Base-by-base conservation (phyloP, 2,329 filamentous ascomycete genomes). In the Beauveria brongniartii region DNA sequence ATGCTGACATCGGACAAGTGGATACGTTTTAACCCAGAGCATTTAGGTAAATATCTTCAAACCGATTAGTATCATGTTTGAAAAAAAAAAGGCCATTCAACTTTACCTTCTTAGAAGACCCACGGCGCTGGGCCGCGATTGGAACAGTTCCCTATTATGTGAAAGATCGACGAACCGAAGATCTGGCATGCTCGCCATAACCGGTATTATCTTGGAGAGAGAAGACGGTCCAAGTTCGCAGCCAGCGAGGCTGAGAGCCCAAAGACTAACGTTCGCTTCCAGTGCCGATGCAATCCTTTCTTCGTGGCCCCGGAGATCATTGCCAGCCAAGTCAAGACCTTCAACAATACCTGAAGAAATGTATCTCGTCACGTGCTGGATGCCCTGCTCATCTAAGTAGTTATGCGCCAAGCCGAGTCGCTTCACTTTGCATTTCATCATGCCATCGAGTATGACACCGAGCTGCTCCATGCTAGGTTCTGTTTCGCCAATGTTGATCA, bases 91-190 rank as follows among this genome's bases (percentile, higher is more conserved):
- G 26, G 26, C n/a, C 16, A 16, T n/a, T 8, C 16, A n/a, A 24
- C 73, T 80, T 65, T 70, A 94, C 75, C 90, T 90, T 67, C 94
- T 82, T 60, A 97, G 79, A 3, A 91, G 76, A 5, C 83, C 82
- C 40, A 94, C 80, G 2, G 90, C 89, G 68, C 85, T 91, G n/a
- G 89, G 87, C 47, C 88, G 80, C 3, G 80, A 79, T 57, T 86
- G 82, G 70, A 96, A 96, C 18, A 99, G 79, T 22, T 85, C 85
- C 37, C 82, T 89, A 67, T 97, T 97, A 69, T 96, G 91, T 5
- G 91, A 96, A 41, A 99, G 78, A 71, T 97, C 94, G 62, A 99
- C 85, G 70, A 97, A 97, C 22, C 90, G 86, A 70, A 97, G 88
- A 64, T 88, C 84, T 2, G 81, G 80, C 61, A 97, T 77, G 65